Conservation (phyloP, 345 rosid genomes). For the Eucalyptus sp. region DNA sequence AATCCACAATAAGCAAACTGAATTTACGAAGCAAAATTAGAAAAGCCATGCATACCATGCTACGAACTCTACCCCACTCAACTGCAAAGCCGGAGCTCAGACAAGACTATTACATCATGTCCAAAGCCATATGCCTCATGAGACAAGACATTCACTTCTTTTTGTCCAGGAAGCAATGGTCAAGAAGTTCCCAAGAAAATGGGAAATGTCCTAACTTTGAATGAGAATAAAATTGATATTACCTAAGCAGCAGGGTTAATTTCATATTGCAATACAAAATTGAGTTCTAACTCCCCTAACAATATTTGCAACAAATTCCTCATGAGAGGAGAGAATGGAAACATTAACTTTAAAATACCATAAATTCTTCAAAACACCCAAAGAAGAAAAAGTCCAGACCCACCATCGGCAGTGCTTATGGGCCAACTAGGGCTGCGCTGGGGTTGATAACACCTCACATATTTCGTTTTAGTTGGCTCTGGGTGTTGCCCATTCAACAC, state of each 20-base stretch:
- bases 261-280: background rate
- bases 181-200: background rate
- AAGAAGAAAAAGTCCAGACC: background rate
- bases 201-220: background rate
- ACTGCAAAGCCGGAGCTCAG: background rate
- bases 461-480: constrained; percentile 41
- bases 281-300: background rate
- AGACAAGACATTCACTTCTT: background rate
- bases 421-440: background rate
- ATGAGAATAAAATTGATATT: background rate
- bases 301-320: background rate
- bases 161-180: background rate
- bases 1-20: background rate
- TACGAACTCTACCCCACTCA: background rate
- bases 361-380: background rate
- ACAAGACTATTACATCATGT: background rate
- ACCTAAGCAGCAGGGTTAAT: background rate
- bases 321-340: background rate
- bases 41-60: background rate
- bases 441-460: background rate
- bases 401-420: background rate
- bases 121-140: background rate
- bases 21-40: background rate
- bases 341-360: background rate
- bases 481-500: constrained; percentile 91